Evolutionary conservation across 2,329 filamentous ascomycete genomes (phyloP), one percentile per base, ranked within the genome.

Genomic region (Huntiella abstrusa): DNA sequence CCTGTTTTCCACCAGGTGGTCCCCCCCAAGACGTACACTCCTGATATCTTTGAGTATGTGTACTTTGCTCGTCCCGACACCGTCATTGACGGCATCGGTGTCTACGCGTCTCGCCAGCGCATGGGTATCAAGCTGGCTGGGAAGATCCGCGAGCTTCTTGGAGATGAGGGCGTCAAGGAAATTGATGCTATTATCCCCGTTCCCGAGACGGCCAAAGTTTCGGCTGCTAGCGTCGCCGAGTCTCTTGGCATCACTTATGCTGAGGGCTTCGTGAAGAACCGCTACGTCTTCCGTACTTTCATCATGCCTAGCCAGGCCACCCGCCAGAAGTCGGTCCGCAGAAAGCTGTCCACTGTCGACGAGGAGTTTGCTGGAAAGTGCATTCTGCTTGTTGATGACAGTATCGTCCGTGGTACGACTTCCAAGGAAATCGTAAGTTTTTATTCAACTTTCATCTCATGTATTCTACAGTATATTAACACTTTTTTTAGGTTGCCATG

Each of bases 201-300:
- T n/a, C 11, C 42, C 19, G 45, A 87, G 60, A 93, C 86, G 0
- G 80, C 78, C 38, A 86, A 86, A 52, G 87, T 44, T 36, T 53
- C 84, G 1, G 85, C 86, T 2, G 75, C 82, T 6, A 75, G 73
- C 41, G 71, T 93, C 19, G 80, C 85, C n/a, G 73, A 78, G 55
- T 69, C 74, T 36, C 69, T 94, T 13, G 71, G 76, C 53, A 86
- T 84, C 59, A 81, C 82, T 1, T 85, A 82, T 56, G 79, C 73
- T 49, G 81, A 83, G 57, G 86, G 78, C 2, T 88, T 93, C 55
- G 78, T 93, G 52, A 92, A 91, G 69, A 92, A 92, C 61, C 73
- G 83, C 45, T 92, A 92, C 59, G 80, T 92, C 50, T 86, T 84
- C 69, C 74, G 84, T 43, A 92, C 84, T 1, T 91, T 88, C 60